These are phyloP conservation scores for Aspergillus brunneoviolaceus DNA, from an alignment of 2,329 filamentous ascomycete genomes.

Conservation along the genomic window DNA sequence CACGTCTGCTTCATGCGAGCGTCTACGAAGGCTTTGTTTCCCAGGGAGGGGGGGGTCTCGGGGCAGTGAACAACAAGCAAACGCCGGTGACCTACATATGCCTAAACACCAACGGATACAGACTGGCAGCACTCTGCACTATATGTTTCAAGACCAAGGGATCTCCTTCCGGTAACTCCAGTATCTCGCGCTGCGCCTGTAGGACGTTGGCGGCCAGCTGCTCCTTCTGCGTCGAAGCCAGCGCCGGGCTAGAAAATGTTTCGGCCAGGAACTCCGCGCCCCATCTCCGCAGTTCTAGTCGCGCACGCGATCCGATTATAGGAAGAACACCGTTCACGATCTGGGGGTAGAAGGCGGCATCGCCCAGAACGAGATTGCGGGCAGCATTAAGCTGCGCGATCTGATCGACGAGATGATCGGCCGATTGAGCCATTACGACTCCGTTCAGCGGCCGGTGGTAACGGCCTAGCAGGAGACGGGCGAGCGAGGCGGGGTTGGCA, in stretches of 20 bases:
- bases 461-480: background rate
- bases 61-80: slow-evolving; percentile 21
- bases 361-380: slow-evolving; percentile 81
- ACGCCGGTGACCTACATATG: slow-evolving; percentile 74
- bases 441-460: slow-evolving; percentile 11
- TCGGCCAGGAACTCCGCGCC: slow-evolving; percentile 94
- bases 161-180: slow-evolving; percentile 74
- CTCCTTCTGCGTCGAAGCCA: slow-evolving; percentile 76
- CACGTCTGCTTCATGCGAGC: slow-evolving; percentile 1
- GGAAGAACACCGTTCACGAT: slow-evolving; percentile 92
- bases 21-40: slow-evolving; percentile 22
- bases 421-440: slow-evolving; percentile 54
- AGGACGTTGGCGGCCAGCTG: slow-evolving; percentile 74
- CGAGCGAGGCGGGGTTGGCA: slow-evolving; percentile 1
- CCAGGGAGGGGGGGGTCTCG: background rate
- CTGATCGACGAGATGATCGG: slow-evolving; percentile 67
- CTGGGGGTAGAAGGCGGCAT: slow-evolving; percentile 84
- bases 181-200: slow-evolving; percentile 68
- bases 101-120: slow-evolving; percentile 88
- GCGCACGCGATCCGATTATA: slow-evolving; percentile 73
- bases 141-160: slow-evolving; percentile 77
- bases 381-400: slow-evolving; percentile 86
- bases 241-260: slow-evolving; percentile 87
- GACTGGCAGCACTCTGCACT: slow-evolving; percentile 84
- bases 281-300: slow-evolving; percentile 87